phyloP scores from a whole-genome alignment of 2,329 filamentous ascomycete species.

The Tolypocladium inflatum region DNA sequence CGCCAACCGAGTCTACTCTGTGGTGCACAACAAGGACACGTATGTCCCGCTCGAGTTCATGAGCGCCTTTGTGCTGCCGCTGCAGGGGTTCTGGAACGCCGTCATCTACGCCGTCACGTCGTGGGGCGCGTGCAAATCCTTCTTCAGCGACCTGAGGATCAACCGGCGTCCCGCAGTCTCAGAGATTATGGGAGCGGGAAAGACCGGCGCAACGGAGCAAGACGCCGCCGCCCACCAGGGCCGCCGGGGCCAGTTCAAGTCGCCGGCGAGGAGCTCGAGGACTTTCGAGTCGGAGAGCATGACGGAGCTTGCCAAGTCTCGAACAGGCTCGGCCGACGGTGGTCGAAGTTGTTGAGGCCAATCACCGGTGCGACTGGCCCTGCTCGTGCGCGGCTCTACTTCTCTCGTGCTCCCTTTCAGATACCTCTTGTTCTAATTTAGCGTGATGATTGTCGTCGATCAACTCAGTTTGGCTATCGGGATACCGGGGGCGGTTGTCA shows the following conservation, averaged over 20 bases:
- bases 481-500: not conserved
- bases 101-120: conserved; percentile 67
- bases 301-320: conserved; percentile 35
- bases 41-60: conserved; percentile 56
- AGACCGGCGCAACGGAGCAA: conserved; percentile 9
- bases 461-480: not conserved
- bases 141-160: conserved; percentile 28
- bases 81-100: conserved; percentile 81
- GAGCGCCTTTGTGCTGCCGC: conserved; percentile 64
- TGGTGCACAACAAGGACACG: conserved; percentile 44
- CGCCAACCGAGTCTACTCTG: conserved; percentile 64
- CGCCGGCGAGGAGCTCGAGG: conserved; percentile 18
- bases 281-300: conserved; percentile 40
- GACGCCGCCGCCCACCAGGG: not conserved
- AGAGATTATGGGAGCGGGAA: conserved; percentile 21
- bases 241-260: conserved; percentile 17
- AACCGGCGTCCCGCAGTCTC: conserved; percentile 19
- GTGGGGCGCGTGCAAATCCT: conserved; percentile 48
- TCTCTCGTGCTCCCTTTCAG: not conserved
- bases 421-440: not conserved
- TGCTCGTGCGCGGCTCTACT: not conserved
- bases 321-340: conserved; percentile 25
- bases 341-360: not conserved
- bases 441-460: not conserved
- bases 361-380: not conserved